Evolutionary conservation across 75 land plant species (phyloP), one percentile per base, ranked within the genome.

Genomic region (Sequoiadendron giganteum): DNA sequence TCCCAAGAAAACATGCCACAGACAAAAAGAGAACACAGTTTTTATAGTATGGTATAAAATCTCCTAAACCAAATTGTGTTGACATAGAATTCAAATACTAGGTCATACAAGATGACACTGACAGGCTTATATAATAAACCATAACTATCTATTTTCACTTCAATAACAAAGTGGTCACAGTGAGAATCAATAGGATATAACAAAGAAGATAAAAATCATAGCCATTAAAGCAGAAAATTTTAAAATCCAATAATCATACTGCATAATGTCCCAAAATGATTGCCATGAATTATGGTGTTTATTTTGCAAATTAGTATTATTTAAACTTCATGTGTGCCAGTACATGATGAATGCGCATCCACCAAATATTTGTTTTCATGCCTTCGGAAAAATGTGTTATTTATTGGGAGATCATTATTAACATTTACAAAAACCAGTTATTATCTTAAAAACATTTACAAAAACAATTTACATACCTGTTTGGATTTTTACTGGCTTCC

Each of bases 401-500:
- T 9, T 34, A 28, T 25, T 75, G 77, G 38, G 34, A 25, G 11
- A 49, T 30, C 38, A 72, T 75, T 68, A 68, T n/a, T 34, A 75
- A 13, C 77, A 75, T 75, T 75, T 34, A 34, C 38, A 45, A 30
- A 25, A 43, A 49, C 6, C 38, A 38, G 77, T 14, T 75, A 68
- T 28, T 68, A 68, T 28, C 72, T 68, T 14, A 25, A 68, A 25
- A 25, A 25, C 72, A 68, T 68, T 68, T 28, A 8, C 30, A 58
- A 38, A 32, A 40, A 32, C 11, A 43, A 34, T 30, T 55, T 83
- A 75, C 72, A 48, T 87, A 96, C 97, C 96, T 94, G 82, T 89
- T 88, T 32, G 93, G 92, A 89, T 58, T 93, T 91, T 89, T 94
- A 88, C 92, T 92, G 47, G 93, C 94, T 90, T 95, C 95, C 87